A percentile compares a stretch with the other conserved stretches of the same genome.
phyloP scores from a whole-genome alignment of 2,329 filamentous ascomycete species.

The Monilinia polystroma region DNA sequence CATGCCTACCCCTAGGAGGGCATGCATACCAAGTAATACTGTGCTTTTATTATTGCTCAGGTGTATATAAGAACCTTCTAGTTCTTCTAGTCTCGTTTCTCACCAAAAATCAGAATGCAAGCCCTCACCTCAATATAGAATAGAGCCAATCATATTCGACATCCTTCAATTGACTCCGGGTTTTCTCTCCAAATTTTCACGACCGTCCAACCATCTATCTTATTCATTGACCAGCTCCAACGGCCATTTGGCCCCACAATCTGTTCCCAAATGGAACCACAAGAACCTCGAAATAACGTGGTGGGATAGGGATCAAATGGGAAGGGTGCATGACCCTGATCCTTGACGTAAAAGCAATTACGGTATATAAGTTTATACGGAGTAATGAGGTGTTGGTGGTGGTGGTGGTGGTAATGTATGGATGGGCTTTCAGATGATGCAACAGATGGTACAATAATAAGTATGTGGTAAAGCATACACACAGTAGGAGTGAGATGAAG shows the following conservation, averaged over 20 bases:
- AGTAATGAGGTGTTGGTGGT: neutral
- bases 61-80: too few species aligned
- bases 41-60: too few species aligned
- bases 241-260: conserved; percentile 10
- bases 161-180: neutral
- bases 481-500: neutral
- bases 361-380: too few species aligned
- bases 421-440: too few species aligned
- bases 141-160: neutral
- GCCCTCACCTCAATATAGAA: neutral
- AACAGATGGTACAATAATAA: too few species aligned
- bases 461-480: neutral
- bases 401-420: neutral
- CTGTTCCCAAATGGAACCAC: conserved; percentile 14
- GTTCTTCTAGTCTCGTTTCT: too few species aligned
- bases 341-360: neutral
- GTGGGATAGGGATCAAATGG: conserved; percentile 7
- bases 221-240: too few species aligned
- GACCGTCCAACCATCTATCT: neutral
- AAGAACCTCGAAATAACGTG: conserved; percentile 23
- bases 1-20: too few species aligned
- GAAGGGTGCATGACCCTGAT: conserved; percentile 19
- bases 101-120: neutral
- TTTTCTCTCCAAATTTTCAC: neutral
- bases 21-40: too few species aligned